These are phyloP conservation scores for Cyberlindnera japonica DNA, from an alignment of 805 yeast genomes.

Conservation along the genomic window DNA sequence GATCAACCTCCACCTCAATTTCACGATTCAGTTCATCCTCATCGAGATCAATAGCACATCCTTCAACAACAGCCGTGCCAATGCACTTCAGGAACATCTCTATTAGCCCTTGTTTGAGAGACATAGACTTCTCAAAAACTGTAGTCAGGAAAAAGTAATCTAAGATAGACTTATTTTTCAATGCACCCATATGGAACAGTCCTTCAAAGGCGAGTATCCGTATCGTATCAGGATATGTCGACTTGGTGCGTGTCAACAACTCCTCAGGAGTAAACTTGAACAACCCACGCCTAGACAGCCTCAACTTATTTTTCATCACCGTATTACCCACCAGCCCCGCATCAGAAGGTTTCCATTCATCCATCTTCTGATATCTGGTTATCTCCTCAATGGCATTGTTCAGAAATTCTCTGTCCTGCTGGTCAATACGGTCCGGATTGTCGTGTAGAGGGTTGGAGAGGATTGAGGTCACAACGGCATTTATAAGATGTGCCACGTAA, in stretches of 20 bases:
- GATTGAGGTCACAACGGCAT: conserved; percentile 45
- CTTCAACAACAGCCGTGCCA: conserved; percentile 64
- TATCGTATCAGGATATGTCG: conserved; percentile 45
- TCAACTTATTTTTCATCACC: conserved; percentile 56
- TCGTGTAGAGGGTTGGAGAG: conserved; percentile 24
- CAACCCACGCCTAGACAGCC: conserved; percentile 53
- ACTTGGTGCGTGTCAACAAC: conserved; percentile 48
- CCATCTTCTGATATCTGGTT: conserved; percentile 72
- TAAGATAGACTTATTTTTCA: conserved; percentile 59
- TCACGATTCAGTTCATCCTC: conserved; percentile 53
- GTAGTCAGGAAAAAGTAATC: conserved; percentile 57
- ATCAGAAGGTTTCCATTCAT: conserved; percentile 80
- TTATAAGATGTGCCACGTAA: conserved; percentile 58
- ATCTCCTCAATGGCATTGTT: conserved; percentile 59
- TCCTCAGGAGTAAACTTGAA: conserved; percentile 51
- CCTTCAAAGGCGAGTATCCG: conserved; percentile 69
- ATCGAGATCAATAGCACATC: conserved; percentile 54
- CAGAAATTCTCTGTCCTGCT: conserved; percentile 37
- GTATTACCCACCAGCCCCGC: conserved; percentile 51
- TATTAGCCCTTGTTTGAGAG: conserved; percentile 48
- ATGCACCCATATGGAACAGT: conserved; percentile 69
- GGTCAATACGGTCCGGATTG: conserved; percentile 14
- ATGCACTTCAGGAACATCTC: conserved; percentile 47
- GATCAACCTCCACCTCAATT: conserved; percentile 9
- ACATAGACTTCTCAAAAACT: conserved; percentile 52